phyloP scores from a whole-genome alignment of 2,329 filamentous ascomycete species.

The Colletotrichum sp. region DNA sequence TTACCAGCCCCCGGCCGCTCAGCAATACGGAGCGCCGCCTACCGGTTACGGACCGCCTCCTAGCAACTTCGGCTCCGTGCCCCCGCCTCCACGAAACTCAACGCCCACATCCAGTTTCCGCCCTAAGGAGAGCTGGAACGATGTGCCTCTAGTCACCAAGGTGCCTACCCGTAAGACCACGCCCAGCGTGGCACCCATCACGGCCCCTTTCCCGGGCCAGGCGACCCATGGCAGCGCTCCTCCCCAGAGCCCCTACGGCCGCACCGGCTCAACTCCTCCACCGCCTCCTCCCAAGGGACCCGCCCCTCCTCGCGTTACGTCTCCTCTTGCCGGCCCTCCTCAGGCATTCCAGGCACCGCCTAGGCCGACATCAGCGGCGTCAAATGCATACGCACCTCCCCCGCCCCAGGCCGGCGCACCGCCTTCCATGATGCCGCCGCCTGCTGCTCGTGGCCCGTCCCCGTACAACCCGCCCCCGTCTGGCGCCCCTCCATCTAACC shows the following conservation, averaged over 20 bases:
- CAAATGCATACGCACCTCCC: constrained; percentile 70
- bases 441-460: constrained; percentile 76
- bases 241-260: constrained; percentile 63
- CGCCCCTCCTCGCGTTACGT: constrained; percentile 72
- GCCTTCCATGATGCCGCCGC: constrained; percentile 44
- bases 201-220: constrained; percentile 78
- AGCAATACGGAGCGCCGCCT: constrained; percentile 38
- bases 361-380: constrained; percentile 61
- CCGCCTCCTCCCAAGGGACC: constrained; percentile 85
- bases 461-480: constrained; percentile 85
- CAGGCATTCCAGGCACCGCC: constrained; percentile 48
- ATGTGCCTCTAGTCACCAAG: constrained; percentile 86
- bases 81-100: constrained; percentile 46
- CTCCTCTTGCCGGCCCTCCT: constrained; percentile 67
- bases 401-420: constrained; percentile 39
- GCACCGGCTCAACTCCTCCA: constrained; percentile 71
- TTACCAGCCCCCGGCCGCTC: constrained; percentile 58
- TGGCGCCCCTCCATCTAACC: constrained; percentile 70
- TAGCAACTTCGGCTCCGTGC: constrained; percentile 41
- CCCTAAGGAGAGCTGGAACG: constrained; percentile 88
- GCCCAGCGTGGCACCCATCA: constrained; percentile 71
- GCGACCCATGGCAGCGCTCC: constrained; percentile 59
- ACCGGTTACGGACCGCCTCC: constrained; percentile 35
- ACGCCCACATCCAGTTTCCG: constrained; percentile 73
- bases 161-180: constrained; percentile 75